Evolutionary conservation across 768 basidiomycete species (phyloP).

Genomic region (Solioccasus polychromus): DNA sequence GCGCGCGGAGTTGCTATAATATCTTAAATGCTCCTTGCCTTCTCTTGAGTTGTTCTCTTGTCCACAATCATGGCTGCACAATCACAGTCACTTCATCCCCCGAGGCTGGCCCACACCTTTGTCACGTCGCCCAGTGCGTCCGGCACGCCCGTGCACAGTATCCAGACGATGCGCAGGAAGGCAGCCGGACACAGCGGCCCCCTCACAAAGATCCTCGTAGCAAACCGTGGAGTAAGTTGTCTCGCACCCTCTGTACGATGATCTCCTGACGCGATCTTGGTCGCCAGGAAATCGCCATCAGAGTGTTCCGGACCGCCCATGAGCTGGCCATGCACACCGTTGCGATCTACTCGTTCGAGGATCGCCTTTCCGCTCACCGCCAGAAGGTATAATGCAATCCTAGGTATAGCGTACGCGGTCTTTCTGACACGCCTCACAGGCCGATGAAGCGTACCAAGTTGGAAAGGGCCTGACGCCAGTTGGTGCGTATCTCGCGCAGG

Average conservation of each 20-base stretch:
- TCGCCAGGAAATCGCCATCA: conserved; percentile 93
- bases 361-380: conserved; percentile 93
- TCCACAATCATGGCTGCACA: conserved; percentile 26
- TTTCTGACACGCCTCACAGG: conserved; percentile 43
- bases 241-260: conserved; percentile 5
- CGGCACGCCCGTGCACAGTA: conserved; percentile 84
- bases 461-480: conserved; percentile 96
- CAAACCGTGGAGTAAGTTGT: conserved; percentile 79
- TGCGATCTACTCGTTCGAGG: conserved; percentile 97
- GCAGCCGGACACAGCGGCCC: conserved; percentile 88
- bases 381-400: conserved; percentile 73
- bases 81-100: conserved; percentile 56
- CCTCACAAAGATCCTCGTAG: conserved; percentile 87
- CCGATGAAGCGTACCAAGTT: conserved; percentile 98
- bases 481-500: conserved; percentile 94
- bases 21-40: conserved; percentile 6
- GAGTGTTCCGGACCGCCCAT: conserved; percentile 97
- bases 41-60: conserved; percentile 8
- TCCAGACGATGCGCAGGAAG: conserved; percentile 88
- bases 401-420: conserved; percentile 27
- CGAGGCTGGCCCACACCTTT: conserved; percentile 71
- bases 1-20: background rate
- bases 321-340: conserved; percentile 99
- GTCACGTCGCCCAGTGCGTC: conserved; percentile 73
- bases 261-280: conserved; percentile 5